phyloP scores from a whole-genome alignment of 192 early-diverging fungal species.

The Linnemannia exigua region DNA sequence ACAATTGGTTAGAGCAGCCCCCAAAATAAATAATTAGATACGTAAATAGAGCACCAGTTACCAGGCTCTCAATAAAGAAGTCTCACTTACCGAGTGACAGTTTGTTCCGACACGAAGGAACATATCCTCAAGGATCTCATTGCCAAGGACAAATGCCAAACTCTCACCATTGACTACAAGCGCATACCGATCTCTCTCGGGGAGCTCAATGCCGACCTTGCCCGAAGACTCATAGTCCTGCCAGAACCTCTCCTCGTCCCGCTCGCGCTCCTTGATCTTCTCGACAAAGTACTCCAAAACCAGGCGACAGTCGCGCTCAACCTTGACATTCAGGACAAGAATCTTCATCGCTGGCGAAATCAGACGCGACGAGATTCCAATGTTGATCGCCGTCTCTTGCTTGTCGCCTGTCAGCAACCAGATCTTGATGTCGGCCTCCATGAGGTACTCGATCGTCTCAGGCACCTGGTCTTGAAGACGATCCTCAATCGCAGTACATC shows the following conservation, averaged over 20 bases:
- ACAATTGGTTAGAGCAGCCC: not conserved
- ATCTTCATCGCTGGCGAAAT: conserved; percentile 95
- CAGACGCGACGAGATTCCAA: conserved; percentile 93
- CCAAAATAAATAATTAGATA: not conserved
- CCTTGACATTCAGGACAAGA: conserved; percentile 89
- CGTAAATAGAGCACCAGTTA: not conserved
- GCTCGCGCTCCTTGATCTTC: conserved; percentile 50
- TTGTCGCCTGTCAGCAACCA: conserved; percentile 98
- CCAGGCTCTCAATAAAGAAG: not conserved
- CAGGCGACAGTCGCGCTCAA: conserved; percentile 86
- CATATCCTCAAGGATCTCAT: conserved; percentile 71
- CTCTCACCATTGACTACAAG: conserved; percentile 94
- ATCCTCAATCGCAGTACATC: conserved; percentile 97
- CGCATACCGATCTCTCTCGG: conserved; percentile 69
- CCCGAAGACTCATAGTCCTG: conserved; percentile 32
- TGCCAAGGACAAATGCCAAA: conserved; percentile 91
- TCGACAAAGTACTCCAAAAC: conserved; percentile 80
- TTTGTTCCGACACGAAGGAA: conserved; percentile 78
- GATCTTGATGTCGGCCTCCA: conserved; percentile 91
- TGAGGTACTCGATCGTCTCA: conserved; percentile 93
- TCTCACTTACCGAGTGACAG: conserved; percentile 77
- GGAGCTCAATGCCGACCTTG: conserved; percentile 16
- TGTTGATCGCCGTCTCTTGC: conserved; percentile 98
- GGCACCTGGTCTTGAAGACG: conserved; percentile 97
- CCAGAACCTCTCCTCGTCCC: conserved; percentile 46